A percentile compares a stretch with the other conserved stretches of the same genome.
phyloP scores from a whole-genome alignment of 768 basidiomycete genomes.

The Gelatoporia subvermispora region DNA sequence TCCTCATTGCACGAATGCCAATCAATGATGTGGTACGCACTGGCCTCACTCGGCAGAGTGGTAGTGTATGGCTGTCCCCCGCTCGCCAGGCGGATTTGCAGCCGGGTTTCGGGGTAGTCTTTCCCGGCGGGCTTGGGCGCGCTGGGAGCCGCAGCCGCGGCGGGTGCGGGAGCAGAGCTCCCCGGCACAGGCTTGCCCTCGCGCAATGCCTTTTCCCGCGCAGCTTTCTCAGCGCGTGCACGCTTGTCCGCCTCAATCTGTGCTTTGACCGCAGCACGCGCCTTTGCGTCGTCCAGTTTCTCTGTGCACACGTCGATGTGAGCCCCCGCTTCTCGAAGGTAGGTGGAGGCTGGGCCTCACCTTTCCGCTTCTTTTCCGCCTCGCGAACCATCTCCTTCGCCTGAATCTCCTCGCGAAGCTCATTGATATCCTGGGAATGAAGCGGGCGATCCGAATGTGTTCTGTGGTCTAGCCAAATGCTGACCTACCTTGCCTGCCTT shows the following conservation, averaged over 20 bases:
- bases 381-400: constrained; percentile 80
- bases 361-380: constrained; percentile 73
- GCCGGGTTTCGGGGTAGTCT: constrained; percentile 81
- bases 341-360: constrained; percentile 32
- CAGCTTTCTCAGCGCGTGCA: constrained; percentile 81
- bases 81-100: constrained; percentile 83
- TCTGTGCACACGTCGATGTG: constrained; percentile 40
- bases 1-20: not conserved
- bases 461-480: not conserved
- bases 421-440: constrained; percentile 53
- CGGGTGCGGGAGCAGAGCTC: constrained; percentile 20
- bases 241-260: constrained; percentile 95
- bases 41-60: constrained; percentile 71
- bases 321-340: not conserved
- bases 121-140: constrained; percentile 46
- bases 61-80: constrained; percentile 81
- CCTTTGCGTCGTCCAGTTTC: constrained; percentile 84
- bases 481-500: constrained; percentile 73
- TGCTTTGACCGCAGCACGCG: constrained; percentile 81
- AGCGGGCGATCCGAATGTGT: not conserved
- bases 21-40: constrained; percentile 38
- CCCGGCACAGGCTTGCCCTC: constrained; percentile 59
- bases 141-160: constrained; percentile 29
- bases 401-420: constrained; percentile 72
- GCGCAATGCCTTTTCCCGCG: constrained; percentile 86